A percentile compares a stretch with the other conserved stretches of the same genome.
phyloP scores from a whole-genome alignment of 2,329 filamentous ascomycete genomes.

The Pestalotiopsis sp. region DNA sequence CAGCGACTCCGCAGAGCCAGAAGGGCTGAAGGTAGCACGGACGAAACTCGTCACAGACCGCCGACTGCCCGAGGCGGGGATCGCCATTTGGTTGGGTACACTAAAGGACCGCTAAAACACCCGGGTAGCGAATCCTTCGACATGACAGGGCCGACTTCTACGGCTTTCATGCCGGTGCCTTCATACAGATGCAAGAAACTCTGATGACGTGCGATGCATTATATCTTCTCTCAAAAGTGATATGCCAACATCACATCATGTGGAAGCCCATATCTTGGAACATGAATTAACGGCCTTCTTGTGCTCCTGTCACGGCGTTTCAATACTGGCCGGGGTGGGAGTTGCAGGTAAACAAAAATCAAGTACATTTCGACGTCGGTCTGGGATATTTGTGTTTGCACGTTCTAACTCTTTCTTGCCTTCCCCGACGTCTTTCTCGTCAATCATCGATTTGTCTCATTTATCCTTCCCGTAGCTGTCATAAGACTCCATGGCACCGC shows the following conservation, averaged over 20 bases:
- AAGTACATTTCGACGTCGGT: conserved; percentile 7
- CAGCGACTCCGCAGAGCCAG: background rate
- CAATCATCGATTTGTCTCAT: background rate
- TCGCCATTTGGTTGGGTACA: background rate
- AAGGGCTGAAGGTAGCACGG: background rate
- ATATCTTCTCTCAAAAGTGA: too few species aligned
- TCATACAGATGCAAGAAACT: too few species aligned
- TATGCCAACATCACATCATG: background rate
- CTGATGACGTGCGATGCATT: too few species aligned
- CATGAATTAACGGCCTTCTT: background rate
- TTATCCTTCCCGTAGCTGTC: conserved; percentile 6
- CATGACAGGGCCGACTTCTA: background rate
- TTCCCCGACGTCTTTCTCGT: background rate
- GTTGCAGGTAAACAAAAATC: background rate
- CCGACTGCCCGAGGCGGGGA: background rate
- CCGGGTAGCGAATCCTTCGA: background rate
- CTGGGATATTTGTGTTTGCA: conserved; percentile 21
- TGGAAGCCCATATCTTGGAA: background rate
- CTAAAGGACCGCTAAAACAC: background rate
- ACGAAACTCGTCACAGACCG: background rate
- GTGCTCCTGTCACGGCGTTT: background rate
- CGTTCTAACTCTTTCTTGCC: conserved; percentile 24
- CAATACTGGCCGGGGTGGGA: background rate
- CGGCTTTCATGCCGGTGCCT: too few species aligned
- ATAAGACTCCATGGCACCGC: conserved; percentile 3